Conservation (phyloP, 1,284 basidiomycete genomes). For the Porogramme epimiltina region DNA sequence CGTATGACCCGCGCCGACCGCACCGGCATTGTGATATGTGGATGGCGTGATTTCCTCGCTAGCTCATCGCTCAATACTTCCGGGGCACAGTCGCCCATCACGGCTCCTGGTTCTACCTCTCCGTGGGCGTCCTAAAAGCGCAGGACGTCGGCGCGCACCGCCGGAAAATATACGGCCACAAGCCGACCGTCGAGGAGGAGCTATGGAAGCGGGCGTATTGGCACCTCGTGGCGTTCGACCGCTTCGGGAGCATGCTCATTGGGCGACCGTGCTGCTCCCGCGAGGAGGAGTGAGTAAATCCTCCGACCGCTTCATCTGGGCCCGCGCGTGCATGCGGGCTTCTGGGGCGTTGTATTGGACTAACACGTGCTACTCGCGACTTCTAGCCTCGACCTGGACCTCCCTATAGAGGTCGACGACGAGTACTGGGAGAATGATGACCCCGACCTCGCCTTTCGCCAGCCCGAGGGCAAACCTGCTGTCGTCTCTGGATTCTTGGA, state of each 20-base stretch:
- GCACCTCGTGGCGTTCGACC: constrained; percentile 59
- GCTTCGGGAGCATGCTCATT: constrained; percentile 62
- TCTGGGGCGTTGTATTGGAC: background rate
- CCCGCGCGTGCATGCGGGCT: background rate
- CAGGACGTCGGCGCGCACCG: constrained; percentile 48
- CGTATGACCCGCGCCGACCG: too few relatives aligned
- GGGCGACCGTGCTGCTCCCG: constrained; percentile 73
- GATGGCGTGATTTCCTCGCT: background rate
- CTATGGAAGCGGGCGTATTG: constrained; percentile 55
- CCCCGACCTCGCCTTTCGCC: constrained; percentile 52
- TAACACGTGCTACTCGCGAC: background rate
- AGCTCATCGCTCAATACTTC: constrained; percentile 35
- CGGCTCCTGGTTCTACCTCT: constrained; percentile 46
- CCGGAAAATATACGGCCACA: constrained; percentile 34
- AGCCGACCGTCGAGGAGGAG: constrained; percentile 44
- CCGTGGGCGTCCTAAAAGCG: constrained; percentile 47
- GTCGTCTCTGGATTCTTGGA: constrained; percentile 65
- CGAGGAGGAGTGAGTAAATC: constrained; percentile 72
- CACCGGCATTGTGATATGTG: background rate
- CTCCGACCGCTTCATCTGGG: background rate
- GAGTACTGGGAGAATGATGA: constrained; percentile 75
- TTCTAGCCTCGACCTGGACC: constrained; percentile 73
- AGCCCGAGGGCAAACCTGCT: constrained; percentile 67
- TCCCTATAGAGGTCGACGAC: constrained; percentile 84
- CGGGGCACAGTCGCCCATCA: constrained; percentile 31